These are phyloP conservation scores for Microdochium bolleyi DNA, from an alignment of 2,329 filamentous ascomycete genomes.

Conservation along the genomic window DNA sequence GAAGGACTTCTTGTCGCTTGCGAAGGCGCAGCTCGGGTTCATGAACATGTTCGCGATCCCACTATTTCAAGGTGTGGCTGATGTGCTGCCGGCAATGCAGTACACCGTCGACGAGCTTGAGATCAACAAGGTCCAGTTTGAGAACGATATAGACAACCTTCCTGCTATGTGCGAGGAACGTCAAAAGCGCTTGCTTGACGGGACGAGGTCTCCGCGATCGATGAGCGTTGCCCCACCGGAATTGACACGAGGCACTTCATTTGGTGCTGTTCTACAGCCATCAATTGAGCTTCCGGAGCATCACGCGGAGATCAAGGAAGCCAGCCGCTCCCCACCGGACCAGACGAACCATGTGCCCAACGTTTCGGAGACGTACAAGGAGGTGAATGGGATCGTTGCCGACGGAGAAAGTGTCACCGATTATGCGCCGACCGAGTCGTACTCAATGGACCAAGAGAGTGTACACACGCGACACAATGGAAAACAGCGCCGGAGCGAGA, in stretches of 20 bases:
- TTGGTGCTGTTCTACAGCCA: constrained; percentile 5
- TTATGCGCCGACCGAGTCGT: constrained; percentile 41
- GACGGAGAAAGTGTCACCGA: constrained; percentile 39
- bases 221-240: constrained; percentile 25
- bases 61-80: constrained; percentile 79
- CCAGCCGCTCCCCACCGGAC: constrained; percentile 11
- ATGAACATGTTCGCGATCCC: constrained; percentile 95
- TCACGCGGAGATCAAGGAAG: constrained; percentile 16
- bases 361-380: constrained; percentile 26
- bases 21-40: constrained; percentile 85
- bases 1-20: constrained; percentile 75
- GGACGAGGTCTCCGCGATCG: constrained; percentile 35
- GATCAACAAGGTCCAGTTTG: constrained; percentile 68
- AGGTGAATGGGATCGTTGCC: constrained; percentile 33
- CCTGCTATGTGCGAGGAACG: constrained; percentile 34
- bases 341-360: constrained; percentile 21
- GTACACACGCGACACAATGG: constrained; percentile 22
- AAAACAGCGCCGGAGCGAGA: constrained; percentile 52
- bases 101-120: constrained; percentile 81
- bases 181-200: constrained; percentile 27
- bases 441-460: constrained; percentile 27
- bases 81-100: constrained; percentile 75
- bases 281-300: constrained; percentile 8
- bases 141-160: constrained; percentile 58
- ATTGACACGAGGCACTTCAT: not conserved